phyloP scores from a whole-genome alignment of 768 basidiomycete species.

The Rhizopogon salebrosus region DNA sequence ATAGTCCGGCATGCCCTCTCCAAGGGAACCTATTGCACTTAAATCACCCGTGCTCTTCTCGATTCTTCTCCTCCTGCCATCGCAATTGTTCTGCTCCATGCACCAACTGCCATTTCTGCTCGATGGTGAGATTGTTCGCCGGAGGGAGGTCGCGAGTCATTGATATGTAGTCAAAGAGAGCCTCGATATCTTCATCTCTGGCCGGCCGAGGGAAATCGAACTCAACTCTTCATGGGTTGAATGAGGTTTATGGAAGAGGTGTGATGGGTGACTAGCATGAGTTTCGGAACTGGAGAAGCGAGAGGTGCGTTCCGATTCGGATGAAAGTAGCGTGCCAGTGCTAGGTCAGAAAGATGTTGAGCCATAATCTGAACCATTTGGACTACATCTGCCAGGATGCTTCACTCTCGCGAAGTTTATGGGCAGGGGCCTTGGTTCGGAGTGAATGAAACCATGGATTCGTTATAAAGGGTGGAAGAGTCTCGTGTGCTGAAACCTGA shows the following conservation, averaged over 20 bases:
- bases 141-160: slow-evolving; percentile 62
- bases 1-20: slow-evolving; percentile 83
- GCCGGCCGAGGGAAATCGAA: slow-evolving; percentile 78
- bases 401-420: slow-evolving; percentile 46
- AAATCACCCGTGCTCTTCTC: slow-evolving; percentile 57
- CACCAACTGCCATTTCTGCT: slow-evolving; percentile 92
- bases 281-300: slow-evolving; percentile 56
- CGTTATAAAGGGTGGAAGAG: slow-evolving; percentile 55
- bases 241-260: slow-evolving; percentile 50
- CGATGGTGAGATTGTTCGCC: slow-evolving; percentile 55
- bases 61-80: slow-evolving; percentile 68
- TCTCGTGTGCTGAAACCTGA: slow-evolving; percentile 54
- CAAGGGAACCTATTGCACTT: slow-evolving; percentile 46
- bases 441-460: slow-evolving; percentile 36
- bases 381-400: slow-evolving; percentile 48
- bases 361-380: slow-evolving; percentile 50
- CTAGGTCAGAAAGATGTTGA: slow-evolving; percentile 42
- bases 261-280: slow-evolving; percentile 37
- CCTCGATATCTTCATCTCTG: slow-evolving; percentile 72
- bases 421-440: slow-evolving; percentile 28
- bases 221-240: slow-evolving; percentile 42
- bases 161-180: slow-evolving; percentile 73
- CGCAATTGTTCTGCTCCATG: slow-evolving; percentile 76
- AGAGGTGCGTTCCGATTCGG: slow-evolving; percentile 54
- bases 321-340: slow-evolving; percentile 48